Evolutionary conservation across 2,329 filamentous ascomycete genomes (phyloP), one percentile per base, ranked within the genome.

Genomic region (Phyllosticta citriasiana): DNA sequence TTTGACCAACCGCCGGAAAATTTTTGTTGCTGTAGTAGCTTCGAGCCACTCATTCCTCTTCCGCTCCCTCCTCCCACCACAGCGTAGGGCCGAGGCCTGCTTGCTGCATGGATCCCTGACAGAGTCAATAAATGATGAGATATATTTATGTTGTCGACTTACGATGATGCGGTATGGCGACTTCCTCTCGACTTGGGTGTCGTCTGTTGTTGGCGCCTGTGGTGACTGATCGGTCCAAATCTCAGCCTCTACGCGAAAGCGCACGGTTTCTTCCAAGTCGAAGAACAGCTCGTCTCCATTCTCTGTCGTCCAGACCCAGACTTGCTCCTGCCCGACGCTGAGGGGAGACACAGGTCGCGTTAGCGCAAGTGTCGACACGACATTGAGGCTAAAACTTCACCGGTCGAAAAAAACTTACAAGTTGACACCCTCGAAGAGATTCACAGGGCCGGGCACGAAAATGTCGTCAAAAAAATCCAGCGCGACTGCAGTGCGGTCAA

Each of bases 391-490:
- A 12, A 33, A 27, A 30, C 40, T 47, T 47, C 40, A 47, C 40
- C 40, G 40, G 40, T 47, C 16, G 40, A 27, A 2, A 6, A 26
- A 6, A 26, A 77, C 86, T 76, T 76, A 91, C 88, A 89, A 96
- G 71, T 84, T 82, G 26, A 86, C 67, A 40, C 70, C 69, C 26
- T 73, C 68, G 24, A 68, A 70, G 1, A 75, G 65, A 53, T 72
- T 70, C 26, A 71, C 66, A 35, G 67, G 66, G 6, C 59, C 0
- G 83, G 90, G 64, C 4, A 97, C 85, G 63, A 90, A 87, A 33
- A 99, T 91, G 65, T 97, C 92, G 67, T 93, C 89, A 67, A 97
- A 99, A 73, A 99, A 99, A 64, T 96, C 90, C 3, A 92, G 87
- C 56, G 86, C 85, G 63, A 97, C 85, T 88, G 57, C 14, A 9